Evolutionary conservation across 176 grass and related monocot species (phyloP).

Genomic region (Carex myosuroides): DNA sequence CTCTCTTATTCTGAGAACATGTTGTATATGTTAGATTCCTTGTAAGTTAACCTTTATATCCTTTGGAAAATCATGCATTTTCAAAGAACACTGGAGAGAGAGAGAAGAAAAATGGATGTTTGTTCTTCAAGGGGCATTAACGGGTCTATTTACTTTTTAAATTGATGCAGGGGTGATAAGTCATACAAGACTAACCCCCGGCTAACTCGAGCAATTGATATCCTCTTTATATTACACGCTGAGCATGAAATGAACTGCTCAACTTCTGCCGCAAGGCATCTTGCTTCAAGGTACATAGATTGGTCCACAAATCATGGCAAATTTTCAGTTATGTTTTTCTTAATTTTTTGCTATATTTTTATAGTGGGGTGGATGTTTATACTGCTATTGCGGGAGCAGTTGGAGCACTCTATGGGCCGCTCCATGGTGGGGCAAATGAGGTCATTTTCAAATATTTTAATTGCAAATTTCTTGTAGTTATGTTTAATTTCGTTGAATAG

Average conservation of each 20-base stretch:
- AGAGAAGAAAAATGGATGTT: neutral
- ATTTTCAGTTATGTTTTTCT: constrained; percentile 1
- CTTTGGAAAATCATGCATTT: neutral
- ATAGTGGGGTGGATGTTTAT: constrained; percentile 91
- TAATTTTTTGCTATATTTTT: constrained; percentile 28
- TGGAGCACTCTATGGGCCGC: constrained; percentile 92
- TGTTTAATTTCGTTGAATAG: neutral
- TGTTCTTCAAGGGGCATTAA: neutral
- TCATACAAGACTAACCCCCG: constrained; percentile 77
- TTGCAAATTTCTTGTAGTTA: neutral
- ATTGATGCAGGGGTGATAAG: constrained; percentile 58
- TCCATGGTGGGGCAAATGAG: constrained; percentile 94
- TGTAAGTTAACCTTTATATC: constrained; percentile 42
- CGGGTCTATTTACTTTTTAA: neutral
- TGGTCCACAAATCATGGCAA: constrained; percentile 2
- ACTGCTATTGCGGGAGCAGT: constrained; percentile 93
- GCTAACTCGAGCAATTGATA: constrained; percentile 72
- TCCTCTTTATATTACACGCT: constrained; percentile 92
- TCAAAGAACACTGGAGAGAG: neutral
- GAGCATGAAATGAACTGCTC: constrained; percentile 99
- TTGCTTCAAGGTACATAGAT: constrained; percentile 76
- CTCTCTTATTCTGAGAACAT: constrained; percentile 97
- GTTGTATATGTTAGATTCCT: constrained; percentile 86
- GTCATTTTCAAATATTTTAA: constrained; percentile 25
- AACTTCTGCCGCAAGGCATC: constrained; percentile 85